Percentiles rank a stretch among this genome's conserved stretches.
These are phyloP conservation scores for Neurospora terricola DNA, from an alignment of 495 filamentous ascomycete genomes.

Conservation along the genomic window DNA sequence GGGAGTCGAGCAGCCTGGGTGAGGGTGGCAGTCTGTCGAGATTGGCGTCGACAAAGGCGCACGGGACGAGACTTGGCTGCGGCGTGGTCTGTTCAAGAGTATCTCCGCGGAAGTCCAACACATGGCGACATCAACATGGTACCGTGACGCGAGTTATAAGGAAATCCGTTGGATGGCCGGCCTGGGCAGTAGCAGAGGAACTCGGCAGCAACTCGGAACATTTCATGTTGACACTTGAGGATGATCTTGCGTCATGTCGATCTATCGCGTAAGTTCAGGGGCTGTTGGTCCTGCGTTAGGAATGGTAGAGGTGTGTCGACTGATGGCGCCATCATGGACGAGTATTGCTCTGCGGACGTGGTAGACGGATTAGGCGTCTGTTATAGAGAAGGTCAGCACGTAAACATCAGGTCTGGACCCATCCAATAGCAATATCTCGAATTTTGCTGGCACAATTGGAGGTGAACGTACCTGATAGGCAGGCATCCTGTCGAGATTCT, in stretches of 20 bases:
- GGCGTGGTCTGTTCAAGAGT: not conserved
- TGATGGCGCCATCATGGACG: not conserved
- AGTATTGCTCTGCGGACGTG: not conserved
- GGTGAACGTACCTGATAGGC: not conserved
- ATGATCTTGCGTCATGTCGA: not conserved
- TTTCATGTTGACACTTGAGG: not conserved
- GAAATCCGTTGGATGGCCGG: not conserved
- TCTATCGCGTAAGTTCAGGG: not conserved
- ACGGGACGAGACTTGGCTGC: not conserved
- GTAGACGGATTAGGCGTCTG: not conserved
- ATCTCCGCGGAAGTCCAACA: not conserved
- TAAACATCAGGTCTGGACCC: not conserved
- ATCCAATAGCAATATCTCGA: not conserved
- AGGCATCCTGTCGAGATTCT: not conserved
- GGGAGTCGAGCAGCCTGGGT: not conserved
- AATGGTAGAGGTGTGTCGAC: not conserved
- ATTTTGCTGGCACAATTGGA: not conserved
- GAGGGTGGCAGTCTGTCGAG: not conserved
- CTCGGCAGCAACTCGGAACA: not conserved
- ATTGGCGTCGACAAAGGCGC: not conserved
- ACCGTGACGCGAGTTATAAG: not conserved
- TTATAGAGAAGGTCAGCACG: not conserved
- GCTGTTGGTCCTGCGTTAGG: not conserved
- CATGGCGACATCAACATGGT: not conserved
- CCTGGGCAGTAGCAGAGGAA: accelerated